phyloP scores from a whole-genome alignment of 345 rosid species.

The Eucalyptus regnans region DNA sequence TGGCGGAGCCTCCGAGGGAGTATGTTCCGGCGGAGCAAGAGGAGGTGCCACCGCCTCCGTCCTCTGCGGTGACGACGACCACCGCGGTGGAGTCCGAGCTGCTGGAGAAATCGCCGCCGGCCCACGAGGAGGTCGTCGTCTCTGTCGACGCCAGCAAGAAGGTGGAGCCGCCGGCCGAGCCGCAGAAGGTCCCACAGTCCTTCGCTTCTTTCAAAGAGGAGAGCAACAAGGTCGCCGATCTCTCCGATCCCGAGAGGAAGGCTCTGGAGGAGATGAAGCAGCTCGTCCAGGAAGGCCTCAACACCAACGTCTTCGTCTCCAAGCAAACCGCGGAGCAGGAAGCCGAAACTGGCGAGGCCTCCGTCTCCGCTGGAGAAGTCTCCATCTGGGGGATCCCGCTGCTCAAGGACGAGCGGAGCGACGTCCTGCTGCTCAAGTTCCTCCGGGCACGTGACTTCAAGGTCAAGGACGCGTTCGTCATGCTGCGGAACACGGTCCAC shows the following conservation, averaged over 20 bases:
- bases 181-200: slow-evolving; percentile 18
- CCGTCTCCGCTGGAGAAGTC: slow-evolving; percentile 9
- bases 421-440: slow-evolving; percentile 66
- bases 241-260: slow-evolving; percentile 29
- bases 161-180: slow-evolving; percentile 3
- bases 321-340: background rate
- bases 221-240: slow-evolving; percentile 45
- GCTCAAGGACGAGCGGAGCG: slow-evolving; percentile 56
- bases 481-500: slow-evolving; percentile 60
- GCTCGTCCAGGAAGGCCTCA: slow-evolving; percentile 27
- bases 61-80: background rate
- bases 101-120: background rate
- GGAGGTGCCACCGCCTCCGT: background rate
- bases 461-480: slow-evolving; percentile 52
- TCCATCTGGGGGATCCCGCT: slow-evolving; percentile 74
- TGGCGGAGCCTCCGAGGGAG: background rate
- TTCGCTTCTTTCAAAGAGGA: slow-evolving; percentile 58
- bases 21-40: background rate
- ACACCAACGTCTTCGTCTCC: slow-evolving; percentile 13
- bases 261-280: slow-evolving; percentile 31
- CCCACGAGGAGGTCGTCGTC: background rate
- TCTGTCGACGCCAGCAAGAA: background rate
- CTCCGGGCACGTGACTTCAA: slow-evolving; percentile 82
- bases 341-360: background rate
- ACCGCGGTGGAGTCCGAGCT: slow-evolving; percentile 2